Percentiles rank a stretch among this genome's conserved stretches.
These are phyloP conservation scores for Aspergillus sp. DNA, from an alignment of 2,329 filamentous ascomycete genomes.

Conservation along the genomic window DNA sequence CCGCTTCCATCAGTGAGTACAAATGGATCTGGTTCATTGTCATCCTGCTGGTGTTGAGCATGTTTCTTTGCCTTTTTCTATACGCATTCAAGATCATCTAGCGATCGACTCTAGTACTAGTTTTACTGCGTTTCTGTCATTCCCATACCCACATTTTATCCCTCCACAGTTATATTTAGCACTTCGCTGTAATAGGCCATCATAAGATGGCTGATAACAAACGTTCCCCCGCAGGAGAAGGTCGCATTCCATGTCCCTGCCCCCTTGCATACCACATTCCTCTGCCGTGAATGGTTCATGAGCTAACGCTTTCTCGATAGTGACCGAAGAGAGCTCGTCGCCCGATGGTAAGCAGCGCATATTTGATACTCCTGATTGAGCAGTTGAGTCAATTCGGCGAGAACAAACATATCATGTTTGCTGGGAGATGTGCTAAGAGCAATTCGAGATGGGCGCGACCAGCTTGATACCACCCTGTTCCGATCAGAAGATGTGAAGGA, in stretches of 20 bases:
- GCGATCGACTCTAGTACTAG: conserved; percentile 18
- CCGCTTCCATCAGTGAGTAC: conserved; percentile 19
- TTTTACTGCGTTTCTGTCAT: not conserved
- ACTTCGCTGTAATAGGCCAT: not conserved
- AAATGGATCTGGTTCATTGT: conserved; percentile 24
- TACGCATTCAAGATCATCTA: conserved; percentile 23
- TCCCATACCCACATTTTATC: not conserved
- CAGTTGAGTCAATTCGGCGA: not conserved
- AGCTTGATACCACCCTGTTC: too few relatives aligned
- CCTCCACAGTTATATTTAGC: not conserved
- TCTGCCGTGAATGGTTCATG: not conserved
- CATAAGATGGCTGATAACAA: not conserved
- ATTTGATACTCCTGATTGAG: not conserved
- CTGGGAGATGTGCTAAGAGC: not conserved
- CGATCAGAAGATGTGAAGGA: too few relatives aligned
- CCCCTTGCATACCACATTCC: conserved; percentile 16
- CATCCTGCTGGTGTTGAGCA: conserved; percentile 18
- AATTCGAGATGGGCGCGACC: not conserved
- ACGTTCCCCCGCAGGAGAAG: not conserved
- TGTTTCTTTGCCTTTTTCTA: conserved; percentile 25
- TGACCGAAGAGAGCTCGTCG: not conserved
- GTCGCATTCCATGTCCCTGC: conserved; percentile 9
- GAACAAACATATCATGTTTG: too few relatives aligned
- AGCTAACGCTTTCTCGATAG: conserved; percentile 7
- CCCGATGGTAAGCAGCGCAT: not conserved